Evolutionary conservation across 768 basidiomycete genomes (phyloP).

Genomic region (Hysterangium stoloniferum): DNA sequence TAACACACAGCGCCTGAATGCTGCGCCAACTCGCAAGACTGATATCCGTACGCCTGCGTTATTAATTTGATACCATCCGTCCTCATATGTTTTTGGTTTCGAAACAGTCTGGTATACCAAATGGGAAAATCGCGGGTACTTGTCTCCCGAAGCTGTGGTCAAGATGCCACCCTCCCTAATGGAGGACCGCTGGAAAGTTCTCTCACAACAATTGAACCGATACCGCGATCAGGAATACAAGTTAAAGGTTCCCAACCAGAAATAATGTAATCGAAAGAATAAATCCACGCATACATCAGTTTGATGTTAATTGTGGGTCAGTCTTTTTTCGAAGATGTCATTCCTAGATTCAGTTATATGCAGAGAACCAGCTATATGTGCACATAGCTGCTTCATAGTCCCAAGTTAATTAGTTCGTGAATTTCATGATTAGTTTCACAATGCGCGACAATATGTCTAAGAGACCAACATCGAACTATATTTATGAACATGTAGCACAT

Average conservation of each 20-base stretch:
- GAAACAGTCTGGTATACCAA: slow-evolving; percentile 69
- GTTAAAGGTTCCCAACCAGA: slow-evolving; percentile 30
- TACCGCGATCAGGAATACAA: slow-evolving; percentile 29
- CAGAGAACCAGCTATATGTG: no score
- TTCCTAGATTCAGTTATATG: no score
- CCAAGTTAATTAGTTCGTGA: no score
- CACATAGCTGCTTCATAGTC: no score
- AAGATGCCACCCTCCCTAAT: slow-evolving; percentile 45
- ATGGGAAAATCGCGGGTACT: slow-evolving; percentile 66
- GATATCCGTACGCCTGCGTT: slow-evolving; percentile 61
- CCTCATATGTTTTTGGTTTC: not conserved
- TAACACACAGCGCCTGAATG: slow-evolving; percentile 58
- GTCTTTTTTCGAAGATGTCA: no score
- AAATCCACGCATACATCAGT: no score
- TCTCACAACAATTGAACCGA: slow-evolving; percentile 52
- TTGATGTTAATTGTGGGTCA: no score
- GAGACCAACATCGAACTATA: no score
- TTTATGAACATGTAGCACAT: no score
- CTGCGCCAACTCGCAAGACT: slow-evolving; percentile 76
- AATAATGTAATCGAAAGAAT: slow-evolving; percentile 21
- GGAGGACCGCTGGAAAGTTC: slow-evolving; percentile 59
- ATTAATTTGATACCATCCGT: not conserved
- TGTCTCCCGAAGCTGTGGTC: slow-evolving; percentile 51
- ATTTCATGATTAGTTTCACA: no score
- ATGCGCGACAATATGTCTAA: no score